Conservation (phyloP, 2,329 filamentous ascomycete species). For the Claviceps spartinae region DNA sequence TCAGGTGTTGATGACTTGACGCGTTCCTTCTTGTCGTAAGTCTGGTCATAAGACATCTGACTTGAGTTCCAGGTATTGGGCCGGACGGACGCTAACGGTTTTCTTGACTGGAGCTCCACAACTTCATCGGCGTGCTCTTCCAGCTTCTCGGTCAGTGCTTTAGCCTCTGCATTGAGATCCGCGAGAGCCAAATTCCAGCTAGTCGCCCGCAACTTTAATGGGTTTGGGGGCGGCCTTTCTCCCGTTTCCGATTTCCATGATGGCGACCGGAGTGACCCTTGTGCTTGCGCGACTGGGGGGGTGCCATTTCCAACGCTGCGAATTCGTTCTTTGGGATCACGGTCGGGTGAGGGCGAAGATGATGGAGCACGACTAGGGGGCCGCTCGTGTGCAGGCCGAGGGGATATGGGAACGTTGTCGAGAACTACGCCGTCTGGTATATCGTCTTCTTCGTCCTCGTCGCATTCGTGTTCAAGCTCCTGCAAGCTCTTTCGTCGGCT, state of each 20-base stretch:
- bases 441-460: constrained; percentile 63
- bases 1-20: constrained; percentile 56
- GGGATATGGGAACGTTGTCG: constrained; percentile 72
- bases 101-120: constrained; percentile 23
- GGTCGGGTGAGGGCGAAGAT: constrained; percentile 38
- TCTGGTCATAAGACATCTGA: constrained; percentile 18
- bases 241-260: constrained; percentile 35
- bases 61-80: constrained; percentile 28
- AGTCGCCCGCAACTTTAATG: constrained; percentile 44
- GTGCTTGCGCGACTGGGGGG: constrained; percentile 42
- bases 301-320: constrained; percentile 51
- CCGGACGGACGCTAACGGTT: constrained; percentile 18
- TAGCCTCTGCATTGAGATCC: constrained; percentile 58
- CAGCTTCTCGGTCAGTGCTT: constrained; percentile 63
- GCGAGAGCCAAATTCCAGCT: constrained; percentile 63
- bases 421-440: constrained; percentile 68
- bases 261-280: constrained; percentile 46
- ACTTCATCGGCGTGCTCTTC: constrained; percentile 61
- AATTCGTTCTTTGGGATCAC: constrained; percentile 34
- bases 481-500: constrained; percentile 51
- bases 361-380: constrained; percentile 40
- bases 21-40: constrained; percentile 34
- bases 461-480: constrained; percentile 63
- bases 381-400: constrained; percentile 46
- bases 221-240: constrained; percentile 23